Evolutionary conservation across 2,329 filamentous ascomycete species (phyloP), one percentile per base, ranked within the genome.

Genomic region (Aspergillus brunneoviolaceus): DNA sequence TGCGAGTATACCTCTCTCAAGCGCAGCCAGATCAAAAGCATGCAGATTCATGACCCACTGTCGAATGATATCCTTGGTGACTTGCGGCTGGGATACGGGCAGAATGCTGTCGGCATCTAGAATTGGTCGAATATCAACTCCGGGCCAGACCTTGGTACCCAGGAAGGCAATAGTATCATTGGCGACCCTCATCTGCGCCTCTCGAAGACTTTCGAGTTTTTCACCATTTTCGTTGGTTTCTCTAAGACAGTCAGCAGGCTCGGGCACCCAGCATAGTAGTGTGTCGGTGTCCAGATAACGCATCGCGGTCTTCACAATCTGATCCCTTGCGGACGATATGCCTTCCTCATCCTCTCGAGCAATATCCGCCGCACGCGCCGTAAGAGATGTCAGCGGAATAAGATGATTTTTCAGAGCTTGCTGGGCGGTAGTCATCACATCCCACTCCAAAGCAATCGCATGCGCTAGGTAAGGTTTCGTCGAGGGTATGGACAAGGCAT

Each of bases 371-470:
- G 92, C 94, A 50, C 95, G 89, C 63, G 92, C 91, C 23, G 88
- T 82, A 16, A 97, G 85, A 51, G 91, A 92, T 2, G 93, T 98
- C 64, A 99, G 81, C 14, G 95, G 95, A 66, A 97, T 94, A 51
- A 96, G 86, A 77, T 98, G 92, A 60, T 90, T 86, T 74, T 89
- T 91, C 45, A 93, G 84, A 0, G 92, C 91, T 77, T 98, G 91
- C 72, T 93, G 89, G 2, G 90, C 87, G 14, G 90, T 90, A 25
- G 88, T 84, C 62, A 99, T 84, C 52, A 89, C 82, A 74, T 97
- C 93, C 95, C 95, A 99, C 80, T 99, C 95, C 49, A 96, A 79
- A 3, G 94, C 95, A 63, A 99, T 87, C 59, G 91, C 91, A 49
- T 88, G 84, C 25, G 94, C 94, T 45, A 98, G 88, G 70, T 92